Evolutionary conservation across 805 yeast genomes (phyloP).

Genomic region (Pichia manshurica): DNA sequence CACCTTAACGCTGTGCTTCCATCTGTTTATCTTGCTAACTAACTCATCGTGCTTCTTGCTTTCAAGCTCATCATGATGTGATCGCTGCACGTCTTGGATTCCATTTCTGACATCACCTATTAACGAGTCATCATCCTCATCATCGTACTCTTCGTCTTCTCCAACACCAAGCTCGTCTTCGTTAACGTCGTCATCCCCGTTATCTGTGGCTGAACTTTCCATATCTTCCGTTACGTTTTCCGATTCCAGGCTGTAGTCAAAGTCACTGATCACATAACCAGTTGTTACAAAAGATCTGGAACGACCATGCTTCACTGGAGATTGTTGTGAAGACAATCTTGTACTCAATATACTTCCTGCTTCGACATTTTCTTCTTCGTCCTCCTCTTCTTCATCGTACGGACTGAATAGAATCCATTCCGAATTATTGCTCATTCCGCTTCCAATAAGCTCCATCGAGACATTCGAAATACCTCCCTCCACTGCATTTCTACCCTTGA

Average conservation of each 20-base stretch:
- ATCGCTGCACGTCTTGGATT: background rate
- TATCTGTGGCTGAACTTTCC: constrained; percentile 1
- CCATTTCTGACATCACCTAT: constrained; percentile 2
- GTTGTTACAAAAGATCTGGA: constrained; percentile 8
- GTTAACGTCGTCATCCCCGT: background rate
- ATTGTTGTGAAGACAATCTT: background rate
- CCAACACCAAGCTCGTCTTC: background rate
- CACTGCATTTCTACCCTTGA: background rate
- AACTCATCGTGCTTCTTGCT: constrained; percentile 3
- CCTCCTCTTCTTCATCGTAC: background rate
- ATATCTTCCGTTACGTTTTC: background rate
- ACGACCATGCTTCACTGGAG: background rate
- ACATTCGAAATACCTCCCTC: background rate
- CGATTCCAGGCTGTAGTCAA: constrained; percentile 10
- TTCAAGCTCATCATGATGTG: background rate
- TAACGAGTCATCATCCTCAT: constrained; percentile 21
- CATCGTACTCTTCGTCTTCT: constrained; percentile 20
- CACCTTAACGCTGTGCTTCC: constrained; percentile 1
- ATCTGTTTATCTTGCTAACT: constrained; percentile 6
- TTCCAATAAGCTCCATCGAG: background rate
- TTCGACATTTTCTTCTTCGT: background rate
- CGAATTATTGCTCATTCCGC: background rate
- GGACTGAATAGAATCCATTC: constrained; percentile 11
- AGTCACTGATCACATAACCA: constrained; percentile 18
- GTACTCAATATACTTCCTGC: constrained; percentile 8